Evolutionary conservation across 2,329 filamentous ascomycete species (phyloP).

Genomic region (Colletotrichum destructivum): DNA sequence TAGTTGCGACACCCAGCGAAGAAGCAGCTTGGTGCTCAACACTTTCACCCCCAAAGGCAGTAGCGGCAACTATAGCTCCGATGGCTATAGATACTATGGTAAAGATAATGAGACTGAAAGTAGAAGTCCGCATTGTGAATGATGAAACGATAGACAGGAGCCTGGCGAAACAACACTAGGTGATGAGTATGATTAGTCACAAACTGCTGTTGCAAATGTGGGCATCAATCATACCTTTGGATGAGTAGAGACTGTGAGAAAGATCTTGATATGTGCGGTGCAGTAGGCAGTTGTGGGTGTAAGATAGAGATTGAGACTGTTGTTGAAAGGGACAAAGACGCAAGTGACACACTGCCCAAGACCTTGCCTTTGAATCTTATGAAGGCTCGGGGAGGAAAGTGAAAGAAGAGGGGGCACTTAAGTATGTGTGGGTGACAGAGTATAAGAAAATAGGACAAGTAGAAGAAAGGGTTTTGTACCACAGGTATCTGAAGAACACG

Average conservation of each 20-base stretch:
- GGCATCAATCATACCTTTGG: background rate
- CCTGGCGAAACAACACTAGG: background rate
- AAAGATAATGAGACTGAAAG: background rate
- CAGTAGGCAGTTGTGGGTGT: background rate
- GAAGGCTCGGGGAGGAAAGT: background rate
- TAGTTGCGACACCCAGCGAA: background rate
- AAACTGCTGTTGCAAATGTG: background rate
- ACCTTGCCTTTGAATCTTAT: background rate
- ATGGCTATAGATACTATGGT: background rate
- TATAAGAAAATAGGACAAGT: too few relatives aligned
- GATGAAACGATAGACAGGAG: background rate
- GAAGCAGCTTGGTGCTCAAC: background rate
- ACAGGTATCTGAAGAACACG: too few relatives aligned
- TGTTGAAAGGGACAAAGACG: background rate
- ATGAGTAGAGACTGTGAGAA: background rate
- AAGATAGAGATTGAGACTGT: too few relatives aligned
- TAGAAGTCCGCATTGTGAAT: background rate
- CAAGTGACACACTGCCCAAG: background rate
- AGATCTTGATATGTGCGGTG: too few relatives aligned
- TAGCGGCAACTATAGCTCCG: background rate
- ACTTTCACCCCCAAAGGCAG: background rate
- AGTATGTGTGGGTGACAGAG: too few relatives aligned
- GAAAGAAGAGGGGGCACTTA: too few relatives aligned
- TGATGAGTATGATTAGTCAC: background rate
- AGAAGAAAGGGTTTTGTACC: background rate